A percentile compares a stretch with the other conserved stretches of the same genome.
Evolutionary conservation across 208 protist genomes (phyloP).

Genomic region (Leishmania turanica): DNA sequence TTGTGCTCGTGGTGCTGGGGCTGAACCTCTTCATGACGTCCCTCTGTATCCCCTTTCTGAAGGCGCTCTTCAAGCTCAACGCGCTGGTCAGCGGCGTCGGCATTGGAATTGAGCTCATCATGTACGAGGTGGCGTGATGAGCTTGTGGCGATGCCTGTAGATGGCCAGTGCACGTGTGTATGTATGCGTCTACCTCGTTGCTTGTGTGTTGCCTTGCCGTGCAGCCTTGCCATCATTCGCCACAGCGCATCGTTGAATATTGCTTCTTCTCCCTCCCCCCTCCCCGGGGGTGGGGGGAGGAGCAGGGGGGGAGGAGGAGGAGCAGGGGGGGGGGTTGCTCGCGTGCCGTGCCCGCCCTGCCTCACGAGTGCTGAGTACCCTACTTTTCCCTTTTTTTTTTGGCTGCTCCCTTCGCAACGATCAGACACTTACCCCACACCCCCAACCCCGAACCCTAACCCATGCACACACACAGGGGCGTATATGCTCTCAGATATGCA

Average conservation of each 20-base stretch:
- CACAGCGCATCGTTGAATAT: not conserved
- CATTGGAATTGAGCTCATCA: slow-evolving; percentile 82
- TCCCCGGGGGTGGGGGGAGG: too few species aligned
- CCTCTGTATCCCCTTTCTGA: slow-evolving; percentile 78
- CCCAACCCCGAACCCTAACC: too few species aligned
- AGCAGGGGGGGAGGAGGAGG: too few species aligned
- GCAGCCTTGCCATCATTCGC: not conserved
- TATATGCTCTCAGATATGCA: not conserved
- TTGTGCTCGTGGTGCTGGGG: slow-evolving; percentile 60
- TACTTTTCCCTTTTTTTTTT: not conserved
- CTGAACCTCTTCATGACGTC: slow-evolving; percentile 79
- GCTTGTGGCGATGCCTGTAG: not conserved
- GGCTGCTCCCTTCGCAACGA: not conserved
- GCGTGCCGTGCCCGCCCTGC: not conserved
- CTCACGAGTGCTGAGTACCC: not conserved
- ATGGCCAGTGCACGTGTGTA: not conserved
- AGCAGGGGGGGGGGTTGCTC: not conserved
- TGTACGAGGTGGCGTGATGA: slow-evolving; percentile 72
- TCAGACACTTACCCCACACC: not conserved
- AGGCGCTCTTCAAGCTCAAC: slow-evolving; percentile 82
- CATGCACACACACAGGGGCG: not conserved
- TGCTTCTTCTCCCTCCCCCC: not conserved
- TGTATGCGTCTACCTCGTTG: not conserved
- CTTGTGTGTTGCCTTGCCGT: not conserved
- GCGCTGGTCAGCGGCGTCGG: slow-evolving; percentile 79